These are phyloP conservation scores for Groenewaldozyma sp. DNA, from an alignment of 1,139 yeast genomes.

Conservation along the genomic window DNA sequence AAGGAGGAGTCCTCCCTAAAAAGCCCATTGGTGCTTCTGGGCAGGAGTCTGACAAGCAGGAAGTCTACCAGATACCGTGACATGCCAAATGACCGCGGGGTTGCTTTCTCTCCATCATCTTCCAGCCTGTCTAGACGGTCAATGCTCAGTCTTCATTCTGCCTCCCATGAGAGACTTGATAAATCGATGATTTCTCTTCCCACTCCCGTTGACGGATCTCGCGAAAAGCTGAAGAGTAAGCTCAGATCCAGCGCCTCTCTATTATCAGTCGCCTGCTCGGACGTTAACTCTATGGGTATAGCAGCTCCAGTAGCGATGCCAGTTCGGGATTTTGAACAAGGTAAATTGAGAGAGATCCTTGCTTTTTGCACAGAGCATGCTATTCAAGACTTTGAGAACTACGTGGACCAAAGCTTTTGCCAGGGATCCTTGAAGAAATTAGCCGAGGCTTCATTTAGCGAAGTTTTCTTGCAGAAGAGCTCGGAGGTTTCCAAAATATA, in stretches of 20 bases:
- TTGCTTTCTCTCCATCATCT: no score
- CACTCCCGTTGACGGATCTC: constrained; percentile 44
- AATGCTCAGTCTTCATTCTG: neutral
- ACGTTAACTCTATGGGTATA: constrained; percentile 3
- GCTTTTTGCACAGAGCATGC: constrained; percentile 29
- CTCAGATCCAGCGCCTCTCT: constrained; percentile 46
- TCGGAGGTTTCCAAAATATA: constrained; percentile 25
- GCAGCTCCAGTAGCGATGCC: constrained; percentile 21
- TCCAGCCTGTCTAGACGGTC: neutral
- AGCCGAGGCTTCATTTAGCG: constrained; percentile 40
- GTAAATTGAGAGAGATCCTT: constrained; percentile 29
- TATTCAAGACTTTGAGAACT: constrained; percentile 25
- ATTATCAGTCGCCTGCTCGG: constrained; percentile 30
- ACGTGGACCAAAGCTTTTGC: constrained; percentile 19
- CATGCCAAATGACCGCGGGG: no score
- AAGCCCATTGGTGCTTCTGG: no score
- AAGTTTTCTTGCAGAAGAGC: constrained; percentile 31
- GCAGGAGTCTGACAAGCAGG: no score
- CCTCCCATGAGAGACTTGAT: constrained; percentile 9
- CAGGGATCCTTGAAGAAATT: constrained; percentile 28
- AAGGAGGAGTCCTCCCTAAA: no score
- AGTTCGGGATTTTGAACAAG: constrained; percentile 22
- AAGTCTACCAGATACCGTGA: no score
- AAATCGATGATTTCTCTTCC: constrained; percentile 47
- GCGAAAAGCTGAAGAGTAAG: constrained; percentile 45